phyloP scores from a whole-genome alignment of 1,284 basidiomycete species.

The Amylostereum chailletii region DNA sequence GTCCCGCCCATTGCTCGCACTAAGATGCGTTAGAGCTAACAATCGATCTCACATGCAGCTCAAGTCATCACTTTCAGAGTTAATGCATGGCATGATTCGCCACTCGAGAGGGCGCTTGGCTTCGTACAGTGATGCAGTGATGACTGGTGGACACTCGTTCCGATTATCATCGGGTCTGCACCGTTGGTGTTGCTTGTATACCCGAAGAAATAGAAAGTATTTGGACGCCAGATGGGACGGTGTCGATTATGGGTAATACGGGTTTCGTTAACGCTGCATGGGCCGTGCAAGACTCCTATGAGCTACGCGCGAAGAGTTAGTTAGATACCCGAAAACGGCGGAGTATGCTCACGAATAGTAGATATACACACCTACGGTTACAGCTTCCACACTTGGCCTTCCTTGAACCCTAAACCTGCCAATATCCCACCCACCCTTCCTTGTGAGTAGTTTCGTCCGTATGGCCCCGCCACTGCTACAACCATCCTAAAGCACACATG shows the following conservation, averaged over 20 bases:
- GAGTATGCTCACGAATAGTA: neutral
- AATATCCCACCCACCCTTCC: slow-evolving; percentile 64
- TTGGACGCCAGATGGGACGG: too few species aligned
- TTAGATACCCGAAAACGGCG: neutral
- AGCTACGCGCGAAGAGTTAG: neutral
- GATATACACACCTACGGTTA: slow-evolving; percentile 17
- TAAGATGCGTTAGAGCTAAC: too few species aligned
- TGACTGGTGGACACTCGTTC: too few species aligned
- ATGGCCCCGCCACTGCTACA: slow-evolving; percentile 63
- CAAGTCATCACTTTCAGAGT: too few species aligned
- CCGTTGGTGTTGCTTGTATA: too few species aligned
- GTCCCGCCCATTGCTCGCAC: too few species aligned
- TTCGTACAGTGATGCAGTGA: too few species aligned
- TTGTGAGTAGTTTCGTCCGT: slow-evolving; percentile 67
- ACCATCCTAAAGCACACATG: slow-evolving; percentile 50
- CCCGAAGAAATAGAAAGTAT: too few species aligned
- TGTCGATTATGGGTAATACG: neutral
- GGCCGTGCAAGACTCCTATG: neutral
- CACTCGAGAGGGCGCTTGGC: too few species aligned
- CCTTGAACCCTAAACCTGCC: slow-evolving; percentile 51
- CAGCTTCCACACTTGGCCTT: slow-evolving; percentile 64
- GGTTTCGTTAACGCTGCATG: neutral
- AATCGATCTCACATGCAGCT: too few species aligned
- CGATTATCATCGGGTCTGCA: too few species aligned
- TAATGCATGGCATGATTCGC: too few species aligned